These are phyloP conservation scores for Anthostomella pinea DNA, from an alignment of 2,329 filamentous ascomycete genomes.

Conservation along the genomic window DNA sequence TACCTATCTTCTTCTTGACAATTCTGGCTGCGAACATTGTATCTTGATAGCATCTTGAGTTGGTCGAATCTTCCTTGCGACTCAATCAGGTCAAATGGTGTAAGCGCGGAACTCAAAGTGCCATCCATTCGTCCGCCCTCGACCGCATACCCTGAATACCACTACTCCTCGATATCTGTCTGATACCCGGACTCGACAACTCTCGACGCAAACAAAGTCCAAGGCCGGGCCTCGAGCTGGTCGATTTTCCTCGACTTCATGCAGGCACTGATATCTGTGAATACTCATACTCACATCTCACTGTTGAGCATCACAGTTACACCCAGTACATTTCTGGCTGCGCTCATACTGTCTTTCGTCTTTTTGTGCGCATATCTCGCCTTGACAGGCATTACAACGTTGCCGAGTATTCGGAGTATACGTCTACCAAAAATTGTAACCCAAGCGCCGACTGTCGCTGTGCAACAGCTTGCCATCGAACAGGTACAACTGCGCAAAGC, in stretches of 20 bases:
- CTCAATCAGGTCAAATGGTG: too few species aligned
- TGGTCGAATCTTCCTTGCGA: too few species aligned
- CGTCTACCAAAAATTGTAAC: too few species aligned
- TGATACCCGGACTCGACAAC: background rate
- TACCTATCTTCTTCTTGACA: too few species aligned
- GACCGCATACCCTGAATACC: too few species aligned
- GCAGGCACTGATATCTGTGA: conserved; percentile 58
- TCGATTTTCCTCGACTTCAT: conserved; percentile 37
- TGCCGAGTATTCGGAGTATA: conserved; percentile 34
- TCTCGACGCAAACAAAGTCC: conserved; percentile 5
- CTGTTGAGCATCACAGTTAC: conserved; percentile 58
- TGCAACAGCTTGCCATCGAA: conserved; percentile 3
- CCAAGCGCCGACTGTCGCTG: background rate
- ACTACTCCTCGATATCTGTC: too few species aligned
- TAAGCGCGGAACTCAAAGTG: conserved; percentile 2
- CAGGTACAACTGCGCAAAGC: conserved; percentile 8
- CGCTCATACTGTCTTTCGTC: conserved; percentile 47
- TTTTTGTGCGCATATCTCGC: conserved; percentile 50
- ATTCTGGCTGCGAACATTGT: too few species aligned
- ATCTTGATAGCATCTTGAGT: conserved; percentile 3
- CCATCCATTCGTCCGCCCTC: background rate
- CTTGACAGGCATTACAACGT: conserved; percentile 34
- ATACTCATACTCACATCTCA: conserved; percentile 62
- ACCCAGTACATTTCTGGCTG: conserved; percentile 55
- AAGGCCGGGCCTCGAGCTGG: conserved; percentile 9